Conservation (phyloP, 2,329 filamentous ascomycete genomes). For the Lasiodiplodia gonubiensis region DNA sequence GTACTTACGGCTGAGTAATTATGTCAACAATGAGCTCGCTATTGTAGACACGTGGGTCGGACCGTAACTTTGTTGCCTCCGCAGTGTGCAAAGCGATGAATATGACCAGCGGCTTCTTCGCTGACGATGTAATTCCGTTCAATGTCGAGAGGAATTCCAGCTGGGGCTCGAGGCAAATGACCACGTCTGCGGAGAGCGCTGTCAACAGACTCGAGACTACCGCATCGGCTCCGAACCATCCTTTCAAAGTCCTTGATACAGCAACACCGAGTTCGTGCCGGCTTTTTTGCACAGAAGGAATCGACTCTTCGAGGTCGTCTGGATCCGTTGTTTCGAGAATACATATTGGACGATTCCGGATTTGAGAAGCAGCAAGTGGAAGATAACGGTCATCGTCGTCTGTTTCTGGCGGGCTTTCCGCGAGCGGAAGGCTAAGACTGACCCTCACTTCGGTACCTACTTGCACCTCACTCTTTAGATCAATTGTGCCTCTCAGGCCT, state of each 20-base stretch:
- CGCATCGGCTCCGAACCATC: conserved; percentile 26
- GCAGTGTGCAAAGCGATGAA: conserved; percentile 43
- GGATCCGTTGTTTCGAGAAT: conserved; percentile 34
- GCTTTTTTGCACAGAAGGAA: background rate
- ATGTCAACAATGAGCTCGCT: conserved; percentile 43
- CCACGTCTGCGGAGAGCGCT: conserved; percentile 34
- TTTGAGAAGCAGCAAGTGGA: background rate
- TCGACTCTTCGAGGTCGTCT: background rate
- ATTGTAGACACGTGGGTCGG: conserved; percentile 39
- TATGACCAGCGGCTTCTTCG: conserved; percentile 35
- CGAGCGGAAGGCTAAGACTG: conserved; percentile 11
- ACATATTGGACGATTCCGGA: conserved; percentile 35
- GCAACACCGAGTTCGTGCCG: conserved; percentile 32
- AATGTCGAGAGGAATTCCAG: conserved; percentile 41
- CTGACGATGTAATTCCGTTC: background rate
- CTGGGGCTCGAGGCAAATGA: conserved; percentile 42
- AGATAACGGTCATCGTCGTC: conserved; percentile 3
- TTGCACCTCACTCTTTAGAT: conserved; percentile 27
- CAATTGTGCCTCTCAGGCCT: conserved; percentile 27
- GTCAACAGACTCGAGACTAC: conserved; percentile 5
- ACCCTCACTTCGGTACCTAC: conserved; percentile 30
- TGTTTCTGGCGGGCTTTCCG: background rate
- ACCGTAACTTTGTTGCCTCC: conserved; percentile 42
- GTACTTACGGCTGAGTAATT: conserved; percentile 42
- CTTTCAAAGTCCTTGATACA: conserved; percentile 34